Conservation (phyloP, 495 filamentous ascomycete genomes). For the Hypoxylon crocopeplum region DNA sequence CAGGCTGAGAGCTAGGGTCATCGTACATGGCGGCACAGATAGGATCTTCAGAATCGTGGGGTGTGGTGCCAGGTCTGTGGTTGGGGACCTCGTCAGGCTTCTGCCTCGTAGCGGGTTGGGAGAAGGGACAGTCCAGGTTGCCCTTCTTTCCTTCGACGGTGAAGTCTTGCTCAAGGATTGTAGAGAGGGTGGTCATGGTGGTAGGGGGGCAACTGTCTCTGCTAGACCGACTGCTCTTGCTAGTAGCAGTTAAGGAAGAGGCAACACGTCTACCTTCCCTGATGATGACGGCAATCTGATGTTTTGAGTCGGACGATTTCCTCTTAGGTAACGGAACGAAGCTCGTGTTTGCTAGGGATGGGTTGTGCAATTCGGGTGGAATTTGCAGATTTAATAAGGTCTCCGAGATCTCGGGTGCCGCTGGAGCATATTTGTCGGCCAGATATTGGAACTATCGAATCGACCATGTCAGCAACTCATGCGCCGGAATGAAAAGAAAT, state of each 20-base stretch:
- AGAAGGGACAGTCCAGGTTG: constrained; percentile 67
- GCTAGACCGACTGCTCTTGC: constrained; percentile 47
- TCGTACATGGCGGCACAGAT: constrained; percentile 67
- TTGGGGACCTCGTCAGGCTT: constrained; percentile 18
- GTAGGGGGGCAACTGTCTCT: constrained; percentile 49
- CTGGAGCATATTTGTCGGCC: constrained; percentile 64
- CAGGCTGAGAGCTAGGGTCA: constrained; percentile 57
- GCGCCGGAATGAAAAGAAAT: constrained; percentile 1
- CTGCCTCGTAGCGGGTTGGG: constrained; percentile 38
- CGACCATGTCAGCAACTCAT: constrained; percentile 21
- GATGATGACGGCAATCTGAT: constrained; percentile 61
- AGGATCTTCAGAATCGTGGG: constrained; percentile 60
- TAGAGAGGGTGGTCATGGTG: constrained; percentile 57
- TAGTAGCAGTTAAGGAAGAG: constrained; percentile 47
- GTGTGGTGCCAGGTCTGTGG: constrained; percentile 26
- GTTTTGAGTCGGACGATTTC: constrained; percentile 51
- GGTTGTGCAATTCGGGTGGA: constrained; percentile 55
- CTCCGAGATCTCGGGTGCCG: constrained; percentile 58
- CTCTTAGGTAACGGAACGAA: constrained; percentile 59
- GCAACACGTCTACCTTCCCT: constrained; percentile 61
- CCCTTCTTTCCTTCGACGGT: constrained; percentile 68
- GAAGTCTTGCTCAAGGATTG: constrained; percentile 69
- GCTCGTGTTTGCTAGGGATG: constrained; percentile 49
- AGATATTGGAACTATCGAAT: constrained; percentile 57
- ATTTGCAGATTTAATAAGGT: constrained; percentile 63